Evolutionary conservation across 805 yeast genomes (phyloP).

Genomic region (Kodamaea laetipori): DNA sequence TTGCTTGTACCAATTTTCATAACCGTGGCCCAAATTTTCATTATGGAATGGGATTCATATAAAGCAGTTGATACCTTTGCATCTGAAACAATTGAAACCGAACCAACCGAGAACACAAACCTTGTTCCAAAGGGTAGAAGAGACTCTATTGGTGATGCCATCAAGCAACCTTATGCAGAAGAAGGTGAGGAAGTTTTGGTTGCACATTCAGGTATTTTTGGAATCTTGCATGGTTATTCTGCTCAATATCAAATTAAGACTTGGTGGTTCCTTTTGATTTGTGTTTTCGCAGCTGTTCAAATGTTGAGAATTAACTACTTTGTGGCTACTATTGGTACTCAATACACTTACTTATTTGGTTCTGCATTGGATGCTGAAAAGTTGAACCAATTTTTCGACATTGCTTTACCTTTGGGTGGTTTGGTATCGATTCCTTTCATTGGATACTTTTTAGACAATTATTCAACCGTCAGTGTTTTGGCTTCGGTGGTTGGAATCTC

Average conservation of each 20-base stretch:
- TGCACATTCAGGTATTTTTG: constrained; percentile 50
- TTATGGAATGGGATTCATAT: constrained; percentile 56
- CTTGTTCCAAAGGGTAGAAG: constrained; percentile 33
- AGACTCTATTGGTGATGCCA: constrained; percentile 59
- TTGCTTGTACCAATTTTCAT: constrained; percentile 53
- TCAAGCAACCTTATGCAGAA: constrained; percentile 53
- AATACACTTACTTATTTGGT: constrained; percentile 48
- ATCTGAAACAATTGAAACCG: background rate
- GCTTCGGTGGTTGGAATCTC: constrained; percentile 43
- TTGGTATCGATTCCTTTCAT: constrained; percentile 55
- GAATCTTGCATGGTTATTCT: constrained; percentile 55
- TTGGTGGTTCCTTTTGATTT: constrained; percentile 54
- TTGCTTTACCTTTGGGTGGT: constrained; percentile 60
- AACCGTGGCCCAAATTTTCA: constrained; percentile 42
- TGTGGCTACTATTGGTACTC: constrained; percentile 60
- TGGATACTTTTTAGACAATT: constrained; percentile 52
- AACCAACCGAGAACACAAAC: constrained; percentile 5
- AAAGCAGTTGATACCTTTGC: constrained; percentile 30
- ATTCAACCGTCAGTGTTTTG: constrained; percentile 49
- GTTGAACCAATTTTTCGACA: constrained; percentile 51
- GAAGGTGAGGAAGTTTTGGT: constrained; percentile 48
- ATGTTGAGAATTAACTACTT: constrained; percentile 60
- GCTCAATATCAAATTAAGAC: constrained; percentile 51
- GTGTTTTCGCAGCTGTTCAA: constrained; percentile 53
- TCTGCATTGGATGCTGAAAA: constrained; percentile 39